A percentile compares a stretch with the other conserved stretches of the same genome.
phyloP scores from a whole-genome alignment of 73 alveolate species.

The Tetrahymena borealis region DNA sequence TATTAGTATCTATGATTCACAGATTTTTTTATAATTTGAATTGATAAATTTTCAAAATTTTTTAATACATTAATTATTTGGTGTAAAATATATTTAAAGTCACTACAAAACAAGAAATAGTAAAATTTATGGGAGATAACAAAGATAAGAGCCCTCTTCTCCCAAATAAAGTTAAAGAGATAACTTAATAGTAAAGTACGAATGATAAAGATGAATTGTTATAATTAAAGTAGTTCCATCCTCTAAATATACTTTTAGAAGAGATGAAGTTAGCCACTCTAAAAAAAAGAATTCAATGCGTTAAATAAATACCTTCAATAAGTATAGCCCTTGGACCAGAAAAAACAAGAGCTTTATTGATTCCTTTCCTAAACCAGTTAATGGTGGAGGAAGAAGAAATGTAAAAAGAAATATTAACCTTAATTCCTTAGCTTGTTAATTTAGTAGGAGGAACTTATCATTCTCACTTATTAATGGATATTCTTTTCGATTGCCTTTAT shows the following conservation, averaged over 20 bases:
- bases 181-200: background rate
- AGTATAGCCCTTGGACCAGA: background rate
- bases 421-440: background rate
- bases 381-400: background rate
- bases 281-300: background rate
- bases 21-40: no score
- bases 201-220: background rate
- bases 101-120: background rate
- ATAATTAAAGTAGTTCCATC: background rate
- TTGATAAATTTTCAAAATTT: no score
- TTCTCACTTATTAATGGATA: background rate
- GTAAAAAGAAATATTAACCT: background rate
- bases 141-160: background rate
- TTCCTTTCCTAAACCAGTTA: background rate
- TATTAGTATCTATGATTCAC: no score
- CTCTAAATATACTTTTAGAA: background rate
- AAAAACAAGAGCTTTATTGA: background rate
- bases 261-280: background rate
- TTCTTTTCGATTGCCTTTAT: background rate
- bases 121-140: background rate
- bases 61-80: no score
- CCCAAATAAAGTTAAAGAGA: background rate
- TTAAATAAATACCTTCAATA: background rate
- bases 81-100: no score
- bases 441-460: background rate